Percentiles rank a stretch among this genome's conserved stretches.
phyloP scores from a whole-genome alignment of 2,329 filamentous ascomycete genomes.

The Phaeosphaeria sp. region DNA sequence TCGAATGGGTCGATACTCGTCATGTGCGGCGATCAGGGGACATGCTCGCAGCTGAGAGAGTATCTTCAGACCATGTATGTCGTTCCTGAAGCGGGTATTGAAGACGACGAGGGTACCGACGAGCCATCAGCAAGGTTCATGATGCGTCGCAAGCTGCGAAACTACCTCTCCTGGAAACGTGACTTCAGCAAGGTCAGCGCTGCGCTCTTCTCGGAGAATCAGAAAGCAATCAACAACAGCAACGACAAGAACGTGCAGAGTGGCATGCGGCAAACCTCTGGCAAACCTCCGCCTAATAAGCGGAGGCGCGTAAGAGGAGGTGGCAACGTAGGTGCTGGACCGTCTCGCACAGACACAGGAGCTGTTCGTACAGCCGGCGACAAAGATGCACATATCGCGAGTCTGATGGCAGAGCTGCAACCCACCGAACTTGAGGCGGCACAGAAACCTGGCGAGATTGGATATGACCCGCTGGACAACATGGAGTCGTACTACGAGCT shows the following conservation, averaged over 20 bases:
- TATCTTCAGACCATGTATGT: slow-evolving; percentile 92
- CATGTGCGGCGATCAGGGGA: slow-evolving; percentile 90
- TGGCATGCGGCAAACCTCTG: slow-evolving; percentile 55
- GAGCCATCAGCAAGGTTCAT: slow-evolving; percentile 79
- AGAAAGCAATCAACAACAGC: slow-evolving; percentile 74
- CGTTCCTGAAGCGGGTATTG: slow-evolving; percentile 56
- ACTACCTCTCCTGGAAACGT: slow-evolving; percentile 89
- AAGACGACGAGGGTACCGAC: slow-evolving; percentile 61
- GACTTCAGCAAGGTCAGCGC: slow-evolving; percentile 87
- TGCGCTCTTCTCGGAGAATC: slow-evolving; percentile 78
- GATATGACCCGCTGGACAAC: slow-evolving; percentile 80
- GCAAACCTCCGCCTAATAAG: slow-evolving; percentile 81
- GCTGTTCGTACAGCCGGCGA: slow-evolving; percentile 80
- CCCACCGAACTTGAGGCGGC: slow-evolving; percentile 78
- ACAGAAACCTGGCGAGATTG: slow-evolving; percentile 74
- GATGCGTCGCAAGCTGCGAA: slow-evolving; percentile 86
- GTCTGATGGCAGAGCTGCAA: slow-evolving; percentile 81
- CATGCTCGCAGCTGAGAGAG: slow-evolving; percentile 86
- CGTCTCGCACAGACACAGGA: slow-evolving; percentile 73
- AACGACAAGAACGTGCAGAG: slow-evolving; percentile 62
- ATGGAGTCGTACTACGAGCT: slow-evolving; percentile 93
- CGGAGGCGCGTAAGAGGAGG: slow-evolving; percentile 84
- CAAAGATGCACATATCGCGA: slow-evolving; percentile 80
- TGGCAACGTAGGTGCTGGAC: slow-evolving; percentile 63
- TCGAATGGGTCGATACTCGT: slow-evolving; percentile 92